phyloP scores from a whole-genome alignment of 73 alveolate species.

The Paramecium primaurelia region DNA sequence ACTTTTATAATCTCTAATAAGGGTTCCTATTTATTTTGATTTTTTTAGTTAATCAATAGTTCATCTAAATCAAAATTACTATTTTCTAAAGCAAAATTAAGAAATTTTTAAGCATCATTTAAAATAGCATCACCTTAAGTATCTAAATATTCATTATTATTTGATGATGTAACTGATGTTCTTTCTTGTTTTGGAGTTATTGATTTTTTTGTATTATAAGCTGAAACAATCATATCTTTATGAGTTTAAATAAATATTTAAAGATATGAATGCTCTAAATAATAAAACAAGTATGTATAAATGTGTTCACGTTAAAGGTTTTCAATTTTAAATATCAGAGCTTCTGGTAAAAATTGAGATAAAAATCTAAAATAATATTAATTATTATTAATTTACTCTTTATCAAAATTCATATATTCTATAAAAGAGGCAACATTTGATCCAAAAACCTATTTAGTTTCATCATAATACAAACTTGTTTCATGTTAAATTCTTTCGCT shows the following conservation, averaged over 20 bases:
- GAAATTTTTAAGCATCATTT: neutral
- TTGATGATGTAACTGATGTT: neutral
- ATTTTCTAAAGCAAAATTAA: conserved; percentile 4
- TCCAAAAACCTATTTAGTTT: neutral
- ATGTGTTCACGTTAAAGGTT: neutral
- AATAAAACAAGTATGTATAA: neutral
- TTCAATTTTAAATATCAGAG: neutral
- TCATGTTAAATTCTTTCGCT: neutral
- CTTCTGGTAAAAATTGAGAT: neutral
- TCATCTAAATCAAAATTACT: conserved; percentile 8
- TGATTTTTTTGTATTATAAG: neutral
- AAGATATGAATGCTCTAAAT: neutral
- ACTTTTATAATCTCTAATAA: neutral
- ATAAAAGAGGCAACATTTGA: neutral
- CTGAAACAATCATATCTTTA: neutral
- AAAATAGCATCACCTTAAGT: conserved; percentile 25
- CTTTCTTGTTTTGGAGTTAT: neutral
- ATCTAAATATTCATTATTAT: neutral
- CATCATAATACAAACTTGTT: conserved; percentile 27
- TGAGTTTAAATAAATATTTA: neutral
- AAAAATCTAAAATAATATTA: neutral
- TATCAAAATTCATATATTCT: neutral
- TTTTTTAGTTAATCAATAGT: neutral
- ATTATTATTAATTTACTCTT: neutral
- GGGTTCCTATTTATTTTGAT: neutral